Evolutionary conservation across 176 grass and related monocot genomes (phyloP).

Genomic region (Oryza australiensis): DNA sequence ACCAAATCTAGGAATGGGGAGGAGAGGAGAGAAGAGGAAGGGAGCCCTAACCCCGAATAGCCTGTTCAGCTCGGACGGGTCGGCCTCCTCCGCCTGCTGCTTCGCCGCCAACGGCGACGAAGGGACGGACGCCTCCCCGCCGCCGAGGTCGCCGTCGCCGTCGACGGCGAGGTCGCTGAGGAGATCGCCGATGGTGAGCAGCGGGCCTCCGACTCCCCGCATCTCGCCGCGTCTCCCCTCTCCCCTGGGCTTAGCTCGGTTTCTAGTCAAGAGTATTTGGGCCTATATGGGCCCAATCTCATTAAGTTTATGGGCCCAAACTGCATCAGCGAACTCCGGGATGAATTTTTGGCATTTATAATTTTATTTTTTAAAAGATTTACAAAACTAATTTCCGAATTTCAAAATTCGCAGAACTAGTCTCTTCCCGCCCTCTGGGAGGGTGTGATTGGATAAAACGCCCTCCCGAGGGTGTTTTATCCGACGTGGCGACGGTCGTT

Average conservation of each 20-base stretch:
- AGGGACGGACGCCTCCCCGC: not conserved
- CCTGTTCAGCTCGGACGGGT: constrained; percentile 50
- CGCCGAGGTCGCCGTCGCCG: constrained; percentile 19
- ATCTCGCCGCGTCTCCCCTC: constrained; percentile 28
- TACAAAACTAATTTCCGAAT: too few relatives aligned
- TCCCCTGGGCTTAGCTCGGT: not conserved
- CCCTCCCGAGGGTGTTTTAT: too few relatives aligned
- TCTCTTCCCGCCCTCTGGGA: too few relatives aligned
- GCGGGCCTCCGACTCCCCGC: constrained; percentile 79
- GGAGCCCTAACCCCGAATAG: constrained; percentile 56
- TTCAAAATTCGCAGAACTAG: too few relatives aligned
- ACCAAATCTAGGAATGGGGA: not conserved
- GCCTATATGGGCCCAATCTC: not conserved
- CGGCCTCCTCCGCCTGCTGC: constrained; percentile 16
- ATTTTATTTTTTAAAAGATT: too few relatives aligned
- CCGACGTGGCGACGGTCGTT: too few relatives aligned
- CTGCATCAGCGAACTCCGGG: too few relatives aligned
- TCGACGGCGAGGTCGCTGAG: constrained; percentile 75
- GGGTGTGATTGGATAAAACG: too few relatives aligned
- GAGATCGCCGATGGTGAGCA: constrained; percentile 80
- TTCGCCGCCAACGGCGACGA: constrained; percentile 18
- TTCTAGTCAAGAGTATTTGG: not conserved
- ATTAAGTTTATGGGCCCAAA: not conserved
- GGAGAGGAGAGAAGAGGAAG: not conserved
- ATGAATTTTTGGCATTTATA: too few relatives aligned